Evolutionary conservation across 192 early-diverging fungal genomes (phyloP).

Genomic region (Entomortierella parvispora): DNA sequence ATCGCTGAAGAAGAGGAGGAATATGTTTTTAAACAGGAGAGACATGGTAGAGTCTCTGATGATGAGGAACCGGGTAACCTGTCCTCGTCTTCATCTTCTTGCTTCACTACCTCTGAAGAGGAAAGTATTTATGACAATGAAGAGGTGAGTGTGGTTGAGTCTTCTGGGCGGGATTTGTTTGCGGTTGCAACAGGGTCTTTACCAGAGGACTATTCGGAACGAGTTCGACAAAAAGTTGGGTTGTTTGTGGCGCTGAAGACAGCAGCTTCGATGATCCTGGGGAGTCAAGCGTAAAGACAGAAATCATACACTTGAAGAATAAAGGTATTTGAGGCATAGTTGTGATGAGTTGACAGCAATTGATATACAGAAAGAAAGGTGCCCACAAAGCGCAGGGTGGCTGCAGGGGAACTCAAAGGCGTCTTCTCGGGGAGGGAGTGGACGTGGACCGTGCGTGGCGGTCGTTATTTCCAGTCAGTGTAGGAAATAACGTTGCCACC

Average conservation of each 20-base stretch:
- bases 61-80: not conserved
- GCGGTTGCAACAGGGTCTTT: constrained; percentile 8
- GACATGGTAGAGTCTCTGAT: not conserved
- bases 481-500: too few relatives aligned
- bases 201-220: constrained; percentile 1
- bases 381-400: too few relatives aligned
- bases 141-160: not conserved
- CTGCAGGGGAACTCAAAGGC: too few relatives aligned
- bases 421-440: too few relatives aligned
- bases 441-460: too few relatives aligned
- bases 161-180: not conserved
- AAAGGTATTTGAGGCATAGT: too few relatives aligned
- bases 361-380: too few relatives aligned
- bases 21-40: not conserved
- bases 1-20: constrained; percentile 35
- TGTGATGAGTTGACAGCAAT: too few relatives aligned
- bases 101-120: constrained; percentile 12
- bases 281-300: not conserved
- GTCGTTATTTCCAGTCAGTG: too few relatives aligned
- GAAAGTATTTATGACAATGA: too few relatives aligned
- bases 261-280: constrained; percentile 6
- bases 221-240: constrained; percentile 8
- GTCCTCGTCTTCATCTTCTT: constrained; percentile 13
- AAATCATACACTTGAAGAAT: too few relatives aligned
- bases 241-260: constrained; percentile 22